Evolutionary conservation across 805 yeast species (phyloP).

Genomic region (Clavispora asparagi): DNA sequence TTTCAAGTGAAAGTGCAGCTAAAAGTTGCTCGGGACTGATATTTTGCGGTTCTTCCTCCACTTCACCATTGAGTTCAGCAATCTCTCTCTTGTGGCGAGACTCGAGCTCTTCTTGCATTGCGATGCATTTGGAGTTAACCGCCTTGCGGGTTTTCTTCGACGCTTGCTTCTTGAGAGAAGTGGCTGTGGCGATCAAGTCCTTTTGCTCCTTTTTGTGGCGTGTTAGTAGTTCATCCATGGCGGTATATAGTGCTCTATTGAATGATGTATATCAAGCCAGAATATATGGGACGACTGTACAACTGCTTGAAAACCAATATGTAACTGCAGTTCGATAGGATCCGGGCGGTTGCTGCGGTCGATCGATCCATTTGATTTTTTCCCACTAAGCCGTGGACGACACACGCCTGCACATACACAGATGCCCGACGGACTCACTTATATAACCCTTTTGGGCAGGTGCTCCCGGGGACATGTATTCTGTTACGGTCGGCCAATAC

Average conservation of each 20-base stretch:
- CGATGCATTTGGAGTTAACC: constrained; percentile 53
- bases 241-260: too few species aligned
- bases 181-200: constrained; percentile 60
- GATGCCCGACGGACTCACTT: background rate
- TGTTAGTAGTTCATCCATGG: constrained; percentile 43
- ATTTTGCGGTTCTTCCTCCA: constrained; percentile 18
- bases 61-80: constrained; percentile 10
- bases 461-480: background rate
- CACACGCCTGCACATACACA: background rate
- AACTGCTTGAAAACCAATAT: too few species aligned
- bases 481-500: too few species aligned
- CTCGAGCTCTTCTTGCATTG: constrained; percentile 53
- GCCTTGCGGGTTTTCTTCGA: constrained; percentile 72
- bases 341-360: background rate
- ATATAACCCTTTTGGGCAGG: background rate
- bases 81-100: constrained; percentile 53
- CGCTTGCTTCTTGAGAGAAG: constrained; percentile 79
- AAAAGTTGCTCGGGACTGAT: constrained; percentile 64
- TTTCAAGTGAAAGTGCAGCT: constrained; percentile 6
- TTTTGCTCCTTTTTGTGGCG: constrained; percentile 67
- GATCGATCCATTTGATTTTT: background rate
- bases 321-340: background rate
- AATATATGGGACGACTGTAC: too few species aligned
- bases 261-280: too few species aligned
- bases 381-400: background rate